Evolutionary conservation across 805 yeast species (phyloP), one percentile per base, ranked within the genome.

Genomic region (Candida qinlingensis): DNA sequence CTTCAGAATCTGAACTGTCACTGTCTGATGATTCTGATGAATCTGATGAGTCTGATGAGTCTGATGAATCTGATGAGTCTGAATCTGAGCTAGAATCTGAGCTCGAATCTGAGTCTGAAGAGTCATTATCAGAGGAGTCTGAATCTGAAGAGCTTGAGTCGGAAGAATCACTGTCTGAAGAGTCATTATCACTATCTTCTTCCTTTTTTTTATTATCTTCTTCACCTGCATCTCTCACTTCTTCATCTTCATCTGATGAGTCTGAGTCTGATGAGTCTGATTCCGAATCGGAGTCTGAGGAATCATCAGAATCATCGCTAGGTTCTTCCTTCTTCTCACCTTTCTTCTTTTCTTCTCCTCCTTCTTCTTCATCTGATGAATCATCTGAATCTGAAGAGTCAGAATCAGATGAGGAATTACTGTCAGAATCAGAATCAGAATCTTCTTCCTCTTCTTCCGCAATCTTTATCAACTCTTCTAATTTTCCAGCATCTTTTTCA

Each of bases 251-350:
- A 19, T 19, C 53, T 45, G 45, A 41, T 41, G 66, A 59, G 36
- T 53, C 58, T 45, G 68, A 59, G 46, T 57, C 49, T 29, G 64
- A 27, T 7, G 45, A 42, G 10, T 28, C 34, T 42, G 40, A 35
- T 59, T 19, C 19, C 19, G 66, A 59, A 34, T 53, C 58, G 19
- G 66, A 56, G 26, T 49, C 64, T 26, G 65, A 36, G 11, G 38
- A 36, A 12, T 7, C 7, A 31, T 31, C 34, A 31, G 34, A 31
- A 31, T 31, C 34, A 31, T 8, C 8, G 3, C 11, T 8, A 31
- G 34, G 3, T 2, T 38, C 35, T 25, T 46, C 44, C 41, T 46
- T 27, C 38, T 46, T 30, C 33, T 44, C 36, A 46, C 40, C 37
- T 29, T 46, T 36, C 34, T 50, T 51, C 38, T 46, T 31, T 33